A percentile compares a stretch with the other conserved stretches of the same genome.
These are phyloP conservation scores for Gracilariopsis chorda DNA, from an alignment of 23 red algal genomes.

Conservation along the genomic window DNA sequence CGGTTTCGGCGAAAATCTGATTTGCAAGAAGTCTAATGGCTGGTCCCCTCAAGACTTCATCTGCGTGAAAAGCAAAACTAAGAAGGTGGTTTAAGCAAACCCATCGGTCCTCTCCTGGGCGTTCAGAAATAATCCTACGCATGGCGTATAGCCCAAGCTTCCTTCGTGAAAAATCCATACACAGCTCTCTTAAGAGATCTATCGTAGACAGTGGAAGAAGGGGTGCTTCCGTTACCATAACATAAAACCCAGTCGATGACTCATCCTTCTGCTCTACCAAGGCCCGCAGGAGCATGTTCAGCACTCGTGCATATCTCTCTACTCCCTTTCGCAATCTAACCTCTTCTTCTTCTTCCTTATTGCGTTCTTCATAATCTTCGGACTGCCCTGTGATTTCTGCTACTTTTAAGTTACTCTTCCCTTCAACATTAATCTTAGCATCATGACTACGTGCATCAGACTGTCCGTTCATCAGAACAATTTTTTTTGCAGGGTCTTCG, in stretches of 20 bases:
- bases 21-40: conserved; percentile 68
- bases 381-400: too few relatives aligned
- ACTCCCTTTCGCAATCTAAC: not conserved
- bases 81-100: conserved; percentile 35
- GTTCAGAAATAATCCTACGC: conserved; percentile 44
- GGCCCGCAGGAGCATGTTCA: not conserved
- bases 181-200: conserved; percentile 18
- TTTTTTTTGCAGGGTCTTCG: not conserved
- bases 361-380: too few relatives aligned
- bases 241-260: not conserved
- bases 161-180: conserved; percentile 50
- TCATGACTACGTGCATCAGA: too few relatives aligned
- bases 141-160: conserved; percentile 53
- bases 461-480: not conserved
- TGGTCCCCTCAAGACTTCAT: conserved; percentile 61
- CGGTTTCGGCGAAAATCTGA: conserved; percentile 40
- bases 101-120: conserved; percentile 56
- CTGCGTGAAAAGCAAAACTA: conserved; percentile 27
- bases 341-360: too few relatives aligned
- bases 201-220: conserved; percentile 36
- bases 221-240: conserved; percentile 41
- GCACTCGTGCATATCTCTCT: conserved; percentile 7
- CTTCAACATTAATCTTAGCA: too few relatives aligned
- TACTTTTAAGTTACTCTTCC: too few relatives aligned
- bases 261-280: not conserved